These are phyloP conservation scores for Aristolochia californica DNA, from an alignment of 164 flowering plant genomes.

Conservation along the genomic window DNA sequence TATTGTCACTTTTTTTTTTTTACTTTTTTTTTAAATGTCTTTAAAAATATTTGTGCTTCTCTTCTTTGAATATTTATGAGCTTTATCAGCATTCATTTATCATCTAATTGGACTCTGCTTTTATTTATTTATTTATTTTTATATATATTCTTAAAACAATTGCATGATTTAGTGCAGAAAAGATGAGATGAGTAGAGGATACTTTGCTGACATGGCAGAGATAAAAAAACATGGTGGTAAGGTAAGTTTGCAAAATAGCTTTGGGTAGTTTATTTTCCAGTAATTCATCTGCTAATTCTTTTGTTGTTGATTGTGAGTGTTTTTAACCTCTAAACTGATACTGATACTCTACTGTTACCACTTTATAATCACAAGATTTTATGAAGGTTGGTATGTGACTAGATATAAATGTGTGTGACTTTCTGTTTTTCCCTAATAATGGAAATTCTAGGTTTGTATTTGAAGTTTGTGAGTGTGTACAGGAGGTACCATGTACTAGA, in stretches of 20 bases:
- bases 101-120: background rate
- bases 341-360: background rate
- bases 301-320: too few species aligned
- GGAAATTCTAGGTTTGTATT: too few species aligned
- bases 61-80: background rate
- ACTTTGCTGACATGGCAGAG: constrained; percentile 79
- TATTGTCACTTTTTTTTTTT: too few species aligned
- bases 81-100: background rate
- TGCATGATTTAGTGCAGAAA: constrained; percentile 49
- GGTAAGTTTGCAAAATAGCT: constrained; percentile 27
- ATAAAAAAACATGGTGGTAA: constrained; percentile 86
- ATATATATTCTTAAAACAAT: background rate
- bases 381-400: background rate
- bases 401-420: background rate
- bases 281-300: background rate
- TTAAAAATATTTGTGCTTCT: background rate
- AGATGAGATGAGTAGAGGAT: constrained; percentile 93
- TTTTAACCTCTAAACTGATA: background rate
- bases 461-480: too few species aligned
- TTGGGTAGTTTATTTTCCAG: background rate
- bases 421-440: background rate
- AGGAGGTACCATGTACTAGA: too few species aligned
- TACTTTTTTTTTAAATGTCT: background rate
- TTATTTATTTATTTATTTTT: background rate
- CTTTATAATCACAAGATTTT: background rate